Percentiles rank a stretch among this genome's conserved stretches.
phyloP scores from a whole-genome alignment of 352 stramenopile species.

The Phytophthora ohioensis region DNA sequence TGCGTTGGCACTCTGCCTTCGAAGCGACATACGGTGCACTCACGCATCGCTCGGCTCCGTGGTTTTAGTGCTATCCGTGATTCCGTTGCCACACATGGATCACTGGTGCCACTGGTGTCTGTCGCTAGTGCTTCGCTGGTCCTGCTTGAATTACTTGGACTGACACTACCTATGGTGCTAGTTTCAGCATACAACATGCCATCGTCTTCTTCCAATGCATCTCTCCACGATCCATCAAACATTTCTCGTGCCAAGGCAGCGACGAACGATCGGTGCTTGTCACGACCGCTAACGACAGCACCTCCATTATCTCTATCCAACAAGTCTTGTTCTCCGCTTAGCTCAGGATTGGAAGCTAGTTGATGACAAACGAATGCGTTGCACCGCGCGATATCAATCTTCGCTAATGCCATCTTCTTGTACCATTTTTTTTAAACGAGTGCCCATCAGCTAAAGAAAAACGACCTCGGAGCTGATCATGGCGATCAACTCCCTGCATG shows the following conservation, averaged over 20 bases:
- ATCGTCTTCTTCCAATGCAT: background rate
- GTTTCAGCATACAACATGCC: background rate
- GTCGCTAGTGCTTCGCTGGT: background rate
- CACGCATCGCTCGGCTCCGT: background rate
- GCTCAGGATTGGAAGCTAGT: no score
- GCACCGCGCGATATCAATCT: constrained; percentile 33
- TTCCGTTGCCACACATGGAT: constrained; percentile 1
- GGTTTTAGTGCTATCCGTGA: background rate
- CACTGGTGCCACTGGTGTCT: no score
- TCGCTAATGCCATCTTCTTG: constrained; percentile 32
- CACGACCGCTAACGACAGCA: background rate
- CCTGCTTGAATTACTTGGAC: no score
- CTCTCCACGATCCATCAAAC: background rate
- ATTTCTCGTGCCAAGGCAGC: background rate
- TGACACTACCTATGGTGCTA: no score
- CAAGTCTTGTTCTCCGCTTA: no score
- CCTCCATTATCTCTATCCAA: no score
- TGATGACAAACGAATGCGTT: constrained; percentile 25
- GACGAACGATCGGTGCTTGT: constrained; percentile 4
- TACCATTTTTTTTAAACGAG: constrained; percentile 43
- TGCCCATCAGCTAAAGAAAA: constrained; percentile 42
- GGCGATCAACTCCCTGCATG: constrained; percentile 42
- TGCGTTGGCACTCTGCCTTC: background rate
- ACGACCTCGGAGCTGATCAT: constrained; percentile 35
- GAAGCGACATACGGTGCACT: constrained; percentile 11